Conservation (phyloP, 805 yeast species). For the Candida nitratophila region DNA sequence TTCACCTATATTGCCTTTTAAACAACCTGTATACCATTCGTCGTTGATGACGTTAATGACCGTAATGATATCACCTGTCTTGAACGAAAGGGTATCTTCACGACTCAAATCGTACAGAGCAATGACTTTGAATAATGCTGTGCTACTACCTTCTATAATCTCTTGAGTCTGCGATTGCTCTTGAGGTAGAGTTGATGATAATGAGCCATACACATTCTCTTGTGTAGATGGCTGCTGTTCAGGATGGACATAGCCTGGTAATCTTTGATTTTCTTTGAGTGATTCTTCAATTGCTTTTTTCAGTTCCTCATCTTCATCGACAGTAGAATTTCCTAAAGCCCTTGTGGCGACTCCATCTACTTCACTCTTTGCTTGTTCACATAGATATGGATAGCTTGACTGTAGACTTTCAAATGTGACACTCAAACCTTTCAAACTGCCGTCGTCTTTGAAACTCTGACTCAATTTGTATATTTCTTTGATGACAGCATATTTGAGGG, state of each 20-base stretch:
- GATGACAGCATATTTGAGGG: conserved; percentile 58
- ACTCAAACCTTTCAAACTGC: conserved; percentile 63
- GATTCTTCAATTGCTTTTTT: conserved; percentile 72
- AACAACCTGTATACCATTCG: conserved; percentile 94
- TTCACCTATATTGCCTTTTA: conserved; percentile 75
- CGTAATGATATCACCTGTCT: conserved; percentile 79
- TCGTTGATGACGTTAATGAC: conserved; percentile 82
- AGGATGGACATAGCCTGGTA: conserved; percentile 1
- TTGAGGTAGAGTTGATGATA: background rate
- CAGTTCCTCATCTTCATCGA: conserved; percentile 70
- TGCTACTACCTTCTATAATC: background rate
- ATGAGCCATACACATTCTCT: background rate
- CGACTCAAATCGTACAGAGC: conserved; percentile 78
- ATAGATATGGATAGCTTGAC: conserved; percentile 30
- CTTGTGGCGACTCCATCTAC: conserved; percentile 14
- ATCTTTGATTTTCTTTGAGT: conserved; percentile 47
- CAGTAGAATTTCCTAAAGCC: background rate
- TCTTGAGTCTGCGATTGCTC: conserved; percentile 6
- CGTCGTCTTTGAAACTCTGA: conserved; percentile 61
- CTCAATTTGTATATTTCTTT: conserved; percentile 65
- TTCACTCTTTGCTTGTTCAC: conserved; percentile 23
- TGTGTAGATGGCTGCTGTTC: conserved; percentile 4
- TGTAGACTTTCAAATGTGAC: conserved; percentile 50
- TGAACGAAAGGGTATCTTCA: conserved; percentile 81
- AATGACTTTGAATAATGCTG: conserved; percentile 41